These are phyloP conservation scores for California macrophylla DNA, from an alignment of 441 rosid species.

Conservation along the genomic window DNA sequence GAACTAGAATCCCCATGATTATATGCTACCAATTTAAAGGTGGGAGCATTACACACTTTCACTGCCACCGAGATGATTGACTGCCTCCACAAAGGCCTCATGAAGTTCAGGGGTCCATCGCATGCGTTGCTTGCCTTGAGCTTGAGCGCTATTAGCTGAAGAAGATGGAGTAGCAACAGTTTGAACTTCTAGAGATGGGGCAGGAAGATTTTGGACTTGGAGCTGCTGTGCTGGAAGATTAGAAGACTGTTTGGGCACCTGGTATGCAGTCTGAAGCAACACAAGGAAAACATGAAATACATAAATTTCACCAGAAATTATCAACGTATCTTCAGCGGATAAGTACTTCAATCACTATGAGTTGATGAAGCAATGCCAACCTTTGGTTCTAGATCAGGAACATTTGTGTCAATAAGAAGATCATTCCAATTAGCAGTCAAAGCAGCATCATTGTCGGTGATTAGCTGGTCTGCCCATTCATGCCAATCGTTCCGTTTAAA, in stretches of 20 bases:
- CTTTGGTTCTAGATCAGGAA: conserved; percentile 54
- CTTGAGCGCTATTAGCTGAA: conserved; percentile 35
- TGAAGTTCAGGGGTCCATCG: conserved; percentile 96
- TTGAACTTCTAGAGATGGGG: conserved; percentile 39
- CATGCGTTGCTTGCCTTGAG: conserved; percentile 72
- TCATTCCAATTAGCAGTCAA: conserved; percentile 67
- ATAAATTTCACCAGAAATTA: conserved; percentile 11
- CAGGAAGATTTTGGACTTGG: conserved; percentile 38
- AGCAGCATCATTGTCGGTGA: conserved; percentile 54
- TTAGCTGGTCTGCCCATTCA: conserved; percentile 92
- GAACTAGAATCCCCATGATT: conserved; percentile 11
- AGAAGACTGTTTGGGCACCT: conserved; percentile 30
- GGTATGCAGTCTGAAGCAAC: conserved; percentile 39
- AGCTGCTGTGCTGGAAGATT: conserved; percentile 24
- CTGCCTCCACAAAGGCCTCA: conserved; percentile 88
- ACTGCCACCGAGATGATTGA: conserved; percentile 80
- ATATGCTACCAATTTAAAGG: conserved; percentile 6
- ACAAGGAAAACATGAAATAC: conserved; percentile 17
- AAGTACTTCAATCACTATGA: background rate
- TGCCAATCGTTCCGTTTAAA: conserved; percentile 72
- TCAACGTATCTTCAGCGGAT: background rate
- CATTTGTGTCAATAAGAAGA: conserved; percentile 41
- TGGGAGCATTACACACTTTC: conserved; percentile 47
- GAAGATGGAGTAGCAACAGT: conserved; percentile 41
- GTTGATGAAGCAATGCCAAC: conserved; percentile 23